Percentiles rank a stretch among this genome's conserved stretches.
Evolutionary conservation across 1,284 basidiomycete genomes (phyloP).

Genomic region (Stereum hirsutum): DNA sequence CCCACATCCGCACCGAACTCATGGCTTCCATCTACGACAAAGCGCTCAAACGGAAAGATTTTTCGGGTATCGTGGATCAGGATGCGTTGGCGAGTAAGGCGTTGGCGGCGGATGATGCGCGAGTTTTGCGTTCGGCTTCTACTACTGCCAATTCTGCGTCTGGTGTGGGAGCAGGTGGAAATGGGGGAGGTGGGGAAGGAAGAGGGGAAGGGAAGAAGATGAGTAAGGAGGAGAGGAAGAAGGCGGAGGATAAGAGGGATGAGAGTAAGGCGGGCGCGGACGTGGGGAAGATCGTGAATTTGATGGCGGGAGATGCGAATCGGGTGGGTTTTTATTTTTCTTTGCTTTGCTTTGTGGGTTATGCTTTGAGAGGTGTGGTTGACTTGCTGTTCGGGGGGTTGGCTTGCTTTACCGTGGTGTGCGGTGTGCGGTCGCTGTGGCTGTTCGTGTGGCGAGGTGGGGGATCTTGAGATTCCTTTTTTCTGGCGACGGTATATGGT

Average conservation of each 20-base stretch:
- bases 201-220: conserved; percentile 13
- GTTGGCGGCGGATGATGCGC: conserved; percentile 12
- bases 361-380: too few relatives aligned
- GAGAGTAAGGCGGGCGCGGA: conserved; percentile 63
- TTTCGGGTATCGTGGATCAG: conserved; percentile 63
- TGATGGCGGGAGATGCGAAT: conserved; percentile 68
- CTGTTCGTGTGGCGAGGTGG: too few relatives aligned
- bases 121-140: too few relatives aligned
- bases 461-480: too few relatives aligned
- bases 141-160: too few relatives aligned
- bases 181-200: conserved; percentile 6
- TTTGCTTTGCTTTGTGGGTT: not conserved
- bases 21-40: conserved; percentile 88
- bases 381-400: too few relatives aligned
- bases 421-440: conserved; percentile 7
- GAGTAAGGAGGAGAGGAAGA: conserved; percentile 17
- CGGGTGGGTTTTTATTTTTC: conserved; percentile 21
- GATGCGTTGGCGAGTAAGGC: conserved; percentile 21
- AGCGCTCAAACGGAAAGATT: conserved; percentile 78
- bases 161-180: too few relatives aligned
- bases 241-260: conserved; percentile 33
- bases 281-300: conserved; percentile 70
- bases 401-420: conserved; percentile 15
- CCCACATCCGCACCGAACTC: conserved; percentile 63
- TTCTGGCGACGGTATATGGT: too few relatives aligned